Evolutionary conservation across 1,284 basidiomycete genomes (phyloP), one percentile per base, ranked within the genome.

Genomic region (Austroboletus novae-zelandiae): DNA sequence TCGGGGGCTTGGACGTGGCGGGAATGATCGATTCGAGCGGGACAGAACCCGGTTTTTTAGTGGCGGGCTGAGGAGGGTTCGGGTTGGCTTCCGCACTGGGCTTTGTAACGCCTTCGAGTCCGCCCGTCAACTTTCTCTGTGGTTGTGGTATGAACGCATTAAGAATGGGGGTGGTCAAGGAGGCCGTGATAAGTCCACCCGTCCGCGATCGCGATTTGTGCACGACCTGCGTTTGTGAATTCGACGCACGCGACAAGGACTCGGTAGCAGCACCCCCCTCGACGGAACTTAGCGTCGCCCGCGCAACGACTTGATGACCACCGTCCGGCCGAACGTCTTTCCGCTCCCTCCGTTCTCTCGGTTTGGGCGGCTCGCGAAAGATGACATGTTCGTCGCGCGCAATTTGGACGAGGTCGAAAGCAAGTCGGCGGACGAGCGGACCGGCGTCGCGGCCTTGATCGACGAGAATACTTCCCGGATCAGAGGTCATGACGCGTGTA

Each of bases 21-120:
- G 92, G 91, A 23, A 96, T 89, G 59, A 98, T 97, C 1, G 90
- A 89, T 52, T 94, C 89, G 9, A 99, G 75, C 40, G 96, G 92
- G 5, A 98, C 93, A 0, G 89, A 90, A 55, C 71, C 66, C 35
- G 67, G 65, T 68, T 78, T 76, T 51, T 67, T 65, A 43, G 56
- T 51, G 15, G 55, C 56, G 11, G 58, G 56, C 39, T 59, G 59
- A 0, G 58, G 53, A 13, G 59, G 43, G 11, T 51, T 44, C 1
- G 55, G 9, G 18, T 47, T 59, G 43, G 51, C 30, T 9, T 52
- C 54, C 17, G 41, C 50, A 43, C 47, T 60, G 37, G 45, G 13
- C 42, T 59, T 61, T 30, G 65, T 56, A 11, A 49, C 57, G 4
- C 58, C 63, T 31, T 74, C 74, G 0, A 55, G 47, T 0, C 62